A percentile compares a stretch with the other conserved stretches of the same genome.
Evolutionary conservation across 768 basidiomycete genomes (phyloP).

Genomic region (Phylloporus arenicola): DNA sequence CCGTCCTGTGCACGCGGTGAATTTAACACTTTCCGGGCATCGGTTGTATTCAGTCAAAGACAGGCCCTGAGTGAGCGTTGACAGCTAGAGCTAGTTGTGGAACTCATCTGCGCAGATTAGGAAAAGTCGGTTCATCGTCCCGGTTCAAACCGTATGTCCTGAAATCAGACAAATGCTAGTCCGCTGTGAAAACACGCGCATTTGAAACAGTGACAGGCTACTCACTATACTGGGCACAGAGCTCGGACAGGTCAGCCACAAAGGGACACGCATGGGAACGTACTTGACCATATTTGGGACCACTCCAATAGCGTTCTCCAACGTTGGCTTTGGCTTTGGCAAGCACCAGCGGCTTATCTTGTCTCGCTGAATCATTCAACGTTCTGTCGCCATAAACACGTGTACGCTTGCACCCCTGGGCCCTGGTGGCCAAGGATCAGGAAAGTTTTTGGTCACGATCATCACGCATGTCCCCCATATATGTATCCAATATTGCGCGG

Average conservation of each 20-base stretch:
- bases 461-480: neutral
- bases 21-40: neutral
- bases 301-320: neutral
- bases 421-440: neutral
- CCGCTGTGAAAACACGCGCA: conserved; percentile 8
- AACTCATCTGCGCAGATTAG: conserved; percentile 11
- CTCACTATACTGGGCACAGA: neutral
- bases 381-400: neutral
- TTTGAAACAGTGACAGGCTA: conserved; percentile 2
- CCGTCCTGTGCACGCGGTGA: neutral
- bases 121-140: conserved; percentile 1
- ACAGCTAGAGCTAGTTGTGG: neutral
- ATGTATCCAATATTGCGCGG: neutral
- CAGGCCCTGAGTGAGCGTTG: neutral
- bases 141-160: neutral
- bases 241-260: neutral
- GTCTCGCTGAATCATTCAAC: neutral
- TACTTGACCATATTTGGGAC: neutral
- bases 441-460: neutral
- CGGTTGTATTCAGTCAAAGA: neutral
- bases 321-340: neutral
- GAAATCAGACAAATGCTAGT: conserved; percentile 26
- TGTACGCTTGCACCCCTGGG: neutral
- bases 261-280: neutral
- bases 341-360: neutral